Evolutionary conservation across 805 yeast genomes (phyloP), one percentile per base, ranked within the genome.

Genomic region (Schizosaccharomyces pombe): DNA sequence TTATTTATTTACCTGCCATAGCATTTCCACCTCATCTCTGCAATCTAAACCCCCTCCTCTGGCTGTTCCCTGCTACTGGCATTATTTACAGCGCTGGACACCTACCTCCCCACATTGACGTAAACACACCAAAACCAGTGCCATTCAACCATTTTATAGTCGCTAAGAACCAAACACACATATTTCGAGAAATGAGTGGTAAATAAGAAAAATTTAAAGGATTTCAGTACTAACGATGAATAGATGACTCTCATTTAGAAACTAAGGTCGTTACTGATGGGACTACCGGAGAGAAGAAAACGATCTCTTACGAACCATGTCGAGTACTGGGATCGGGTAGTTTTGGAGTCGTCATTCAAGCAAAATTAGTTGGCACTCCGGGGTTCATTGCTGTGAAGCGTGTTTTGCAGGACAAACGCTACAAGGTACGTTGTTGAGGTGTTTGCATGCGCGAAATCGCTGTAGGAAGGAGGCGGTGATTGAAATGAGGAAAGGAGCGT

Each of bases 311-410:
- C 68, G 80, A 87, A 16, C 85, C 80, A 62, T 77, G 84, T 40
- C 82, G 83, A 60, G 86, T 87, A 75, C 91, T 89, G 43, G 98
- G 98, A 12, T 93, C 85, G 67, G 98, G 98, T 8, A 87, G 97
- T 14, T 91, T 91, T 70, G 98, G 98, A 1, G 87, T 86, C 33
- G 98, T 91, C 14, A 86, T 85, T 65, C 91, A 31, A 12, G 39
- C 54, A 32, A 19, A 19, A 31, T n/a, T 52, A 22, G 14, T 52
- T 19, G 47, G 39, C 4, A 33, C 22, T 22, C n/a, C 11, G 12
- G 30, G 34, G 16, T 24, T n/a, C 24, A 37, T 34, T n/a, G 54
- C 54, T 22, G 85, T 91, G 64, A 91, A 91, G 68, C 77, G 94
- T 61, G 99, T 91, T 14, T 73, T 89, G 29, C 97, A 91, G 66